These are phyloP conservation scores for Murraya koenigii DNA, from an alignment of 345 rosid genomes.

Conservation along the genomic window DNA sequence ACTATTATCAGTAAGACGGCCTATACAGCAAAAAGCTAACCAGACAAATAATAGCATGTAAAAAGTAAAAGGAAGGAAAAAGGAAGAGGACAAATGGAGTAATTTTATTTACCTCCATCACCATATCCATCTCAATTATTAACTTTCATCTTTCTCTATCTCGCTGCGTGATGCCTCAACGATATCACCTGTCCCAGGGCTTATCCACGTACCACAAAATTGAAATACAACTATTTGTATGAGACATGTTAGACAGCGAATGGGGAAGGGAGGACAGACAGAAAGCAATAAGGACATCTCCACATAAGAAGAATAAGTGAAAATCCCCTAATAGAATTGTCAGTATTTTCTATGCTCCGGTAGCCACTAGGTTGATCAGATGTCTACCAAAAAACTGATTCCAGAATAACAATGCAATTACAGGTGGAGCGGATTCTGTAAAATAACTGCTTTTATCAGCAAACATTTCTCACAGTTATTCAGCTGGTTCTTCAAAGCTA, in stretches of 20 bases:
- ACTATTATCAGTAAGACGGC: too few relatives aligned
- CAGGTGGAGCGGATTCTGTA: not conserved
- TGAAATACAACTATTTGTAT: not conserved
- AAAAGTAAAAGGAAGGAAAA: not conserved
- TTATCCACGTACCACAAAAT: not conserved
- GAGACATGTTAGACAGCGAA: not conserved
- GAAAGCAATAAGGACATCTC: not conserved
- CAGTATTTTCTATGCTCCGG: not conserved
- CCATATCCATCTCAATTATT: not conserved
- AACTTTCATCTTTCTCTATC: not conserved
- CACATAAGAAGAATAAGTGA: not conserved
- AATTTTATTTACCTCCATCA: not conserved
- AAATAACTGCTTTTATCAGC: not conserved
- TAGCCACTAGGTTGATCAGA: not conserved
- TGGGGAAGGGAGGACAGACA: not conserved
- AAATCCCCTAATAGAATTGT: not conserved
- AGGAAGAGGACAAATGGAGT: not conserved
- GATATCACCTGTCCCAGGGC: not conserved
- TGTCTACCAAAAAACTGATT: not conserved
- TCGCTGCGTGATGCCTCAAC: not conserved
- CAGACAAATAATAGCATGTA: not conserved
- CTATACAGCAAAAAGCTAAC: too few relatives aligned
- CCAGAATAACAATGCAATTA: not conserved
- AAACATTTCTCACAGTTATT: not conserved
- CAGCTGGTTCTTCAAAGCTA: constrained; percentile 1